Evolutionary conservation across 1,284 basidiomycete genomes (phyloP).

Genomic region (Cryptococcus jaspeensis): DNA sequence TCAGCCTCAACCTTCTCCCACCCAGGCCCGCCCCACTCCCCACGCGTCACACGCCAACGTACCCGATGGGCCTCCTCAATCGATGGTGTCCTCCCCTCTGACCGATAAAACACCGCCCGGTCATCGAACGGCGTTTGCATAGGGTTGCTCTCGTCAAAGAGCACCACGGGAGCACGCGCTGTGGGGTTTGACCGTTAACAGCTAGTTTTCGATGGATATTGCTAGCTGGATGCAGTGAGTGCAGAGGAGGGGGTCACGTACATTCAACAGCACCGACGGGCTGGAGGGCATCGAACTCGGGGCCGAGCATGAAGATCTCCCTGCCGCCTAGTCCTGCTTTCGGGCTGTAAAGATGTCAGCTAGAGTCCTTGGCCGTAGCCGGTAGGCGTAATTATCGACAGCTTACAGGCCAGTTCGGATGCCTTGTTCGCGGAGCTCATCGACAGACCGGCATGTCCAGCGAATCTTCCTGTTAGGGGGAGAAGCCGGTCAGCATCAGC

Average conservation of each 20-base stretch:
- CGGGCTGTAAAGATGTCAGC: constrained; percentile 1
- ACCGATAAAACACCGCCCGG: constrained; percentile 15
- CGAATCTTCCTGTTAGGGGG: constrained; percentile 19
- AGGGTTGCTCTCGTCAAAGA: constrained; percentile 23
- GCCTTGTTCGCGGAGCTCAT: constrained; percentile 11
- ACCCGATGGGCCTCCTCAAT: constrained; percentile 2
- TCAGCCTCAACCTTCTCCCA: neutral
- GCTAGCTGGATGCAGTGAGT: too few relatives aligned
- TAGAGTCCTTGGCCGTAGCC: too few relatives aligned
- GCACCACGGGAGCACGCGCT: constrained; percentile 15
- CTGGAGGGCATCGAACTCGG: constrained; percentile 16
- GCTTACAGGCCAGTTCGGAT: constrained; percentile 16
- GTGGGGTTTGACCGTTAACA: neutral
- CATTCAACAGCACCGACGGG: constrained; percentile 26
- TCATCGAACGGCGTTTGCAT: constrained; percentile 18
- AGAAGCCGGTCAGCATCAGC: too few relatives aligned
- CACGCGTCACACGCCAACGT: neutral
- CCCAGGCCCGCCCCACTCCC: neutral
- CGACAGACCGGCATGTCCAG: constrained; percentile 18
- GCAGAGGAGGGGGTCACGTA: constrained; percentile 1
- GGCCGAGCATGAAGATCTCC: constrained; percentile 21
- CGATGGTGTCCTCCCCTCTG: constrained; percentile 10
- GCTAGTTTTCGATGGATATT: neutral
- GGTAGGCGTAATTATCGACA: too few relatives aligned
- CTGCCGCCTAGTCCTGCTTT: constrained; percentile 9